Conservation (phyloP, 1,139 yeast species). For the Pichia sp. region DNA sequence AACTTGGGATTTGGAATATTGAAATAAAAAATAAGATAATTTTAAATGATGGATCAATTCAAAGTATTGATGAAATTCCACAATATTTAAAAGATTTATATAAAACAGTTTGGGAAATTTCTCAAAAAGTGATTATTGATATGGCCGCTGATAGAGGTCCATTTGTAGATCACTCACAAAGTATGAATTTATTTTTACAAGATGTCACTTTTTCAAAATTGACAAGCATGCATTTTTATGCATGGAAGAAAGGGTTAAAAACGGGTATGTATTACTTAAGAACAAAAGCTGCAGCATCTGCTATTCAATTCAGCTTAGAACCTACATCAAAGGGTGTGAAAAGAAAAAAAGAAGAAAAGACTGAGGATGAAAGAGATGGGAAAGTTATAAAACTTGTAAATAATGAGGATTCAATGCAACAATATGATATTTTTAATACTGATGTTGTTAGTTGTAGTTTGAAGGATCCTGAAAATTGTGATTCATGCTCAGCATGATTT, state of each 20-base stretch:
- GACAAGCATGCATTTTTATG: constrained; percentile 96
- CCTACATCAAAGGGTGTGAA: constrained; percentile 21
- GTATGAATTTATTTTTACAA: constrained; percentile 77
- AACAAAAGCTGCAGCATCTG: constrained; percentile 91
- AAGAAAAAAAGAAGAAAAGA: background rate
- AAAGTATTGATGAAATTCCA: constrained; percentile 70
- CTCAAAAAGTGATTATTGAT: constrained; percentile 82
- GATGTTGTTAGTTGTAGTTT: constrained; percentile 37
- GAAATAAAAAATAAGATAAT: constrained; percentile 72
- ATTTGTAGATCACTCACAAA: constrained; percentile 90
- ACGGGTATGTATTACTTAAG: constrained; percentile 97
- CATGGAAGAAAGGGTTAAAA: constrained; percentile 94
- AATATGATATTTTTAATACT: constrained; percentile 19
- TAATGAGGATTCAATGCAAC: background rate
- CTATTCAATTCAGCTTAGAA: constrained; percentile 88
- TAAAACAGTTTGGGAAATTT: constrained; percentile 95
- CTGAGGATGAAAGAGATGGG: background rate
- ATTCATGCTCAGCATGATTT: constrained; percentile 40
- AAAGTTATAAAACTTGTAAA: background rate
- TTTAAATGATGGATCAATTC: constrained; percentile 80
- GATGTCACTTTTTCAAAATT: constrained; percentile 89
- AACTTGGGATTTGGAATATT: constrained; percentile 46
- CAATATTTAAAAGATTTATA: constrained; percentile 68
- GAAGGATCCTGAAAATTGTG: constrained; percentile 36
- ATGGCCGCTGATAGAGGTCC: constrained; percentile 96